Evolutionary conservation across 78 protist genomes (phyloP).

Genomic region (Dictyostelium firmibasis): DNA sequence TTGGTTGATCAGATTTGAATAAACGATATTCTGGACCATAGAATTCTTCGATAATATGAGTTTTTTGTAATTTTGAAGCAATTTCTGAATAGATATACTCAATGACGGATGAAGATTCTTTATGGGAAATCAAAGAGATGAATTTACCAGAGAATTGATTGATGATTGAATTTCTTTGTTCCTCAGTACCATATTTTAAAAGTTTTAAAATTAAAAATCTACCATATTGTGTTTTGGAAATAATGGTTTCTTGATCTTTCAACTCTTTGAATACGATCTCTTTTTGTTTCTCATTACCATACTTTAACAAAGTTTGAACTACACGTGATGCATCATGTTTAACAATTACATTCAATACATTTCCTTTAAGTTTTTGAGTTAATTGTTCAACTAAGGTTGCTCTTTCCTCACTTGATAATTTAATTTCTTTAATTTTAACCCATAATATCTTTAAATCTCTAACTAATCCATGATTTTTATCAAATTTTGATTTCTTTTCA

Average conservation of each 20-base stretch:
- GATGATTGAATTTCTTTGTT: constrained; percentile 41
- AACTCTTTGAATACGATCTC: constrained; percentile 39
- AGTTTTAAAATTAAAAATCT: constrained; percentile 46
- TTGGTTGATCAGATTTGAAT: constrained; percentile 54
- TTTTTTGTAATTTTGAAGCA: constrained; percentile 36
- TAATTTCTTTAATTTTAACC: constrained; percentile 55
- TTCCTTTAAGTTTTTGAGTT: constrained; percentile 18
- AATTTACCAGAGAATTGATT: constrained; percentile 33
- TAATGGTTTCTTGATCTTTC: constrained; percentile 23
- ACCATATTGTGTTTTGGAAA: constrained; percentile 39
- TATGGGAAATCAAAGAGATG: background rate
- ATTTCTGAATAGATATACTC: constrained; percentile 44
- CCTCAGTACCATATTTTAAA: constrained; percentile 33
- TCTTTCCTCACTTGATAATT: constrained; percentile 16
- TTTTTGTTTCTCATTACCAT: constrained; percentile 64
- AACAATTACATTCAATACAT: constrained; percentile 20
- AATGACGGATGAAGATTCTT: constrained; percentile 32
- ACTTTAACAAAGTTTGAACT: constrained; percentile 69
- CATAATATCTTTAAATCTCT: constrained; percentile 48
- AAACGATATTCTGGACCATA: constrained; percentile 68
- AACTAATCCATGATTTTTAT: constrained; percentile 8
- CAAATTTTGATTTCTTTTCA: constrained; percentile 53
- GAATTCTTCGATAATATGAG: constrained; percentile 71
- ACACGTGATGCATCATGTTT: constrained; percentile 86
- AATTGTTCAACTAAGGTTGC: background rate